Percentiles rank a stretch among this genome's conserved stretches.
phyloP scores from a whole-genome alignment of 2,329 filamentous ascomycete genomes.

The Xylaria sp. region DNA sequence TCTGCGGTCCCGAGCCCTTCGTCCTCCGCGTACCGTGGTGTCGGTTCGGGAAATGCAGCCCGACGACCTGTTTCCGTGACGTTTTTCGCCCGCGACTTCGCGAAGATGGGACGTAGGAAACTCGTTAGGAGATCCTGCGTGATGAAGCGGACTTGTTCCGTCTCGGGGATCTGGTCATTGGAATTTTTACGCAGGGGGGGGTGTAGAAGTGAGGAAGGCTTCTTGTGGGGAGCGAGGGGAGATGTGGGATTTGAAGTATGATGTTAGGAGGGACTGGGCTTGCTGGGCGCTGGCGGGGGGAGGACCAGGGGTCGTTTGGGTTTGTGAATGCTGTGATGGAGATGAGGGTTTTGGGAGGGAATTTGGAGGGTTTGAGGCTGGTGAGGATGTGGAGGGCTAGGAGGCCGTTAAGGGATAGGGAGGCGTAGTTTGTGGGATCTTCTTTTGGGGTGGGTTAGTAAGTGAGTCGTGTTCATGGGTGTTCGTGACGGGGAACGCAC shows the following conservation, averaged over 20 bases:
- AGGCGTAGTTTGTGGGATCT: slow-evolving; percentile 25
- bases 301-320: slow-evolving; percentile 26
- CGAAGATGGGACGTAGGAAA: slow-evolving; percentile 65
- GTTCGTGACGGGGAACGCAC: slow-evolving; percentile 5
- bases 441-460: slow-evolving; percentile 11
- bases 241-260: slow-evolving; percentile 8
- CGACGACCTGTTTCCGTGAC: slow-evolving; percentile 56
- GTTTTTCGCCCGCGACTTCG: slow-evolving; percentile 45
- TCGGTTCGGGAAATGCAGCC: slow-evolving; percentile 40
- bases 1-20: background rate
- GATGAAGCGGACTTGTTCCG: slow-evolving; percentile 36
- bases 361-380: slow-evolving; percentile 23
- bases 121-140: slow-evolving; percentile 53
- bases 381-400: slow-evolving; percentile 26
- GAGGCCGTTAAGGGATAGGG: slow-evolving; percentile 20
- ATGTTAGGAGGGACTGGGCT: slow-evolving; percentile 17
- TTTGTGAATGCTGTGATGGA: slow-evolving; percentile 30
- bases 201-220: no score
- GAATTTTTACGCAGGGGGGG: no score
- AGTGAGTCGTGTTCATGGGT: background rate
- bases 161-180: background rate
- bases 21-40: slow-evolving; percentile 32
- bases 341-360: slow-evolving; percentile 24
- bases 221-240: background rate
- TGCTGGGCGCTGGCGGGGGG: slow-evolving; percentile 9